Base-by-base conservation (phyloP, 352 stramenopile species). In the Vaucheria bursata region DNA sequence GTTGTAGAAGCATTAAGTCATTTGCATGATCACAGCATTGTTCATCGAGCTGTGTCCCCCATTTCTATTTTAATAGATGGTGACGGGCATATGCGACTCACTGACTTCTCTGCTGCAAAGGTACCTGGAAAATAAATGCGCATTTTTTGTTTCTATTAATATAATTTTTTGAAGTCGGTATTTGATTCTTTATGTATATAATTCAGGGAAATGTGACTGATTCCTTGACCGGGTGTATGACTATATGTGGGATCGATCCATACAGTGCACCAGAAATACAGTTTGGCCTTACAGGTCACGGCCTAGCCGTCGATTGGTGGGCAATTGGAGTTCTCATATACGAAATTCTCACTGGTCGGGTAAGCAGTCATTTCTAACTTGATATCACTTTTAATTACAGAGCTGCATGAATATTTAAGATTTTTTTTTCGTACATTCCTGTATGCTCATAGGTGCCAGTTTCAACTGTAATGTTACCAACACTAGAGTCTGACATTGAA, bases 281-380 rank as follows among this genome's bases (percentile, higher is more conserved):
- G 59, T 69, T 69, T 29, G 18, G 59, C 59, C 5, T 18, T 4
- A 69, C 4, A 38, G 59, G 59, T 1, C 53, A 79, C 64, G 53
- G 49, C 71, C 8, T 71, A 5, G 32, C 64, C 40, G 74, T 59
- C 31, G 74, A 79, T 45, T 79, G 71, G 34, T 79, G 74, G 74
- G 32, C n/a, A 4, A 5, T 64, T n/a, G 74, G 74, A 4, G 74
- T 79, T 18, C 70, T 79, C 36, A 38, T 79, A 37, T 69, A 79
- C 66, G 64, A 76, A 59, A 12, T 79, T 34, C 66, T 71, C 53
- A 79, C 53, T 32, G 74, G 74, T 34, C 6, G 33, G 59, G 59
- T 69, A 29, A 18, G 59, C 18, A 38, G 29, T 38, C 5, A 6
- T 34, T 4, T 69, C 4, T 34, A 18, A 59, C 45, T 59, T 59